phyloP scores from a whole-genome alignment of 192 early-diverging fungal species.

The Phlyctochytrium planicorne region DNA sequence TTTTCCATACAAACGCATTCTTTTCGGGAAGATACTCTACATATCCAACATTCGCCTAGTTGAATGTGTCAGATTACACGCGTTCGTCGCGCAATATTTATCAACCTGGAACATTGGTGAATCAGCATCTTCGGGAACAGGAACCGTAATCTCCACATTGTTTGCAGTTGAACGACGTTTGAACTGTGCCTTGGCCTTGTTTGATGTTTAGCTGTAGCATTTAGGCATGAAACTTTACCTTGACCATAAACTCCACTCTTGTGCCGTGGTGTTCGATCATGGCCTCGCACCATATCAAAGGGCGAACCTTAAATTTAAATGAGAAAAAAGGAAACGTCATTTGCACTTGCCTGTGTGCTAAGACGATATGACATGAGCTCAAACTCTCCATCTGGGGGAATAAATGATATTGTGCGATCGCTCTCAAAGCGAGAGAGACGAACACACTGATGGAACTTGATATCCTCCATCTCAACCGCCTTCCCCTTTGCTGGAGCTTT shows the following conservation, averaged over 20 bases:
- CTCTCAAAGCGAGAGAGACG: conserved; percentile 90
- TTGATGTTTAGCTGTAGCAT: not conserved
- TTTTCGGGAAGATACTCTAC: conserved; percentile 93
- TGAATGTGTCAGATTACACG: too few relatives aligned
- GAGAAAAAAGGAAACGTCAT: conserved; percentile 67
- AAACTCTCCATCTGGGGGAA: conserved; percentile 98
- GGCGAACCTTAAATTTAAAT: conserved; percentile 78
- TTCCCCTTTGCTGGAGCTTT: conserved; percentile 36
- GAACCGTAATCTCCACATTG: conserved; percentile 95
- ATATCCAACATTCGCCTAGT: conserved; percentile 75
- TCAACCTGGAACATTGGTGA: conserved; percentile 90
- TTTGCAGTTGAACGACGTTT: conserved; percentile 96
- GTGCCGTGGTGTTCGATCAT: conserved; percentile 85
- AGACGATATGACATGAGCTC: conserved; percentile 75
- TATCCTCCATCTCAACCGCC: conserved; percentile 94
- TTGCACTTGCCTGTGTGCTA: conserved; percentile 75
- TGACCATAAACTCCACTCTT: conserved; percentile 93
- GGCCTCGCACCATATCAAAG: conserved; percentile 84
- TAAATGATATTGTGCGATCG: conserved; percentile 96
- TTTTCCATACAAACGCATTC: conserved; percentile 94
- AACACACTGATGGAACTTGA: conserved; percentile 99
- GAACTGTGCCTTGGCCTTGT: conserved; percentile 92
- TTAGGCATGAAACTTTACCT: conserved; percentile 26
- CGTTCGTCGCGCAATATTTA: too few relatives aligned
- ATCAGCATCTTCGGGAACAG: conserved; percentile 98